Evolutionary conservation across 2,329 filamentous ascomycete species (phyloP).

Genomic region (Mollisia scopiformis): DNA sequence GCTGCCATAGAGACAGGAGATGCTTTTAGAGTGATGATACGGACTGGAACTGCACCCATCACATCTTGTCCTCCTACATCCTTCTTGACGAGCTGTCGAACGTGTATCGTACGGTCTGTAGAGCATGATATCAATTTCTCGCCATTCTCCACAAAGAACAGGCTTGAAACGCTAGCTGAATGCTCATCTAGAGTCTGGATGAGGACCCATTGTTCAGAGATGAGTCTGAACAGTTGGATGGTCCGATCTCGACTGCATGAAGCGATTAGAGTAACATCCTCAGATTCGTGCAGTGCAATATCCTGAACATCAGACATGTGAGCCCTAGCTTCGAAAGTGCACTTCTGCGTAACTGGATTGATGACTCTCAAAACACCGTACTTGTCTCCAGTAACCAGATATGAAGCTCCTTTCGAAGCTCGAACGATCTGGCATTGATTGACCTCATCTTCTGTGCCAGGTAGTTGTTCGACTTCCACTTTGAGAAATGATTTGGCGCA

Average conservation of each 20-base stretch:
- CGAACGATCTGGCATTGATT: conserved; percentile 65
- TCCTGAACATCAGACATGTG: conserved; percentile 85
- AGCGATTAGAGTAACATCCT: conserved; percentile 69
- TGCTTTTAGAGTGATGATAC: conserved; percentile 80
- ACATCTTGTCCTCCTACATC: conserved; percentile 61
- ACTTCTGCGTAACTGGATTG: conserved; percentile 61
- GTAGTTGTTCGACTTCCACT: conserved; percentile 69
- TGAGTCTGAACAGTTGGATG: conserved; percentile 80
- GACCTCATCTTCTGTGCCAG: conserved; percentile 51
- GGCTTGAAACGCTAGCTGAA: conserved; percentile 78
- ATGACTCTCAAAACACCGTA: conserved; percentile 79
- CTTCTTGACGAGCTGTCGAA: conserved; percentile 76
- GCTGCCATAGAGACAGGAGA: conserved; percentile 85
- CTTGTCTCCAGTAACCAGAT: conserved; percentile 83
- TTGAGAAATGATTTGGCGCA: conserved; percentile 64
- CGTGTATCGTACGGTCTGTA: conserved; percentile 82
- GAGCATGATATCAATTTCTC: conserved; percentile 78
- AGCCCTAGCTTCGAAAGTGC: conserved; percentile 76
- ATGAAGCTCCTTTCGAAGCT: conserved; percentile 62
- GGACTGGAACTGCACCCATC: conserved; percentile 76
- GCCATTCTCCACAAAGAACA: conserved; percentile 75
- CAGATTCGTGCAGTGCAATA: conserved; percentile 71
- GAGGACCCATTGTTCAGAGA: conserved; percentile 66
- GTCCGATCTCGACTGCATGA: conserved; percentile 88
- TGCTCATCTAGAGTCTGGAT: conserved; percentile 94